Conservation (phyloP, 345 rosid species). For the Dipteronia dyeriana region DNA sequence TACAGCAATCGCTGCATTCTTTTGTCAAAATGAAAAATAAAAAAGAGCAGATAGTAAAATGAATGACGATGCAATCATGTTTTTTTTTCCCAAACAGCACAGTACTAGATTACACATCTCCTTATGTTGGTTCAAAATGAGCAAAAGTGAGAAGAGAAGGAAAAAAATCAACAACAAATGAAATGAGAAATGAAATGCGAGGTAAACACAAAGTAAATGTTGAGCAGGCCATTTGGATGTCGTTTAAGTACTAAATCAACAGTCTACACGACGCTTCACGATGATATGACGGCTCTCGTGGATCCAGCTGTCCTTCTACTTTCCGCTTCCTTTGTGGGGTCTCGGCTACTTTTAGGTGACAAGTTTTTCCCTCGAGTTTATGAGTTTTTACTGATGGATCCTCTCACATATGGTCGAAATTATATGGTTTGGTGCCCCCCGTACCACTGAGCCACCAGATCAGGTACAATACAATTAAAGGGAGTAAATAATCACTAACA, state of each 20-base stretch:
- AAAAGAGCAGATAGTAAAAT: slow-evolving; percentile 7
- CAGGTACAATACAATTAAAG: not conserved
- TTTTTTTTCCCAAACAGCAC: slow-evolving; percentile 16
- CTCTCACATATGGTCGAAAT: slow-evolving; percentile 10
- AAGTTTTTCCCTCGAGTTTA: not conserved
- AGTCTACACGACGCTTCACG: slow-evolving; percentile 11
- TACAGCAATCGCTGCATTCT: slow-evolving; percentile 13
- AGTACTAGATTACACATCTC: not conserved
- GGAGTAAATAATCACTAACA: not conserved
- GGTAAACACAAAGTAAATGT: slow-evolving; percentile 16
- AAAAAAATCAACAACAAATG: not conserved
- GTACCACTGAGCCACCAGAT: not conserved
- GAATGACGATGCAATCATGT: slow-evolving; percentile 25
- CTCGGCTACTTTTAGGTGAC: not conserved
- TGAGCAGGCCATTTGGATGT: not conserved
- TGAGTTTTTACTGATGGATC: not conserved
- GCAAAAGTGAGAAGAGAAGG: not conserved
- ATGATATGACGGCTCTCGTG: slow-evolving; percentile 19
- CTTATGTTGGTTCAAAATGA: slow-evolving; percentile 2
- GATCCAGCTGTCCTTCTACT: slow-evolving; percentile 20
- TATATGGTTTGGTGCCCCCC: not conserved
- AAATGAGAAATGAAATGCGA: slow-evolving; percentile 18
- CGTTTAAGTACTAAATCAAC: slow-evolving; percentile 15
- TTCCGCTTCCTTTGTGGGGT: not conserved
- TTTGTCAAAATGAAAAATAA: slow-evolving; percentile 6